These are phyloP conservation scores for Phytophthora pseudosyringae DNA, from an alignment of 352 stramenopile species.

Conservation along the genomic window DNA sequence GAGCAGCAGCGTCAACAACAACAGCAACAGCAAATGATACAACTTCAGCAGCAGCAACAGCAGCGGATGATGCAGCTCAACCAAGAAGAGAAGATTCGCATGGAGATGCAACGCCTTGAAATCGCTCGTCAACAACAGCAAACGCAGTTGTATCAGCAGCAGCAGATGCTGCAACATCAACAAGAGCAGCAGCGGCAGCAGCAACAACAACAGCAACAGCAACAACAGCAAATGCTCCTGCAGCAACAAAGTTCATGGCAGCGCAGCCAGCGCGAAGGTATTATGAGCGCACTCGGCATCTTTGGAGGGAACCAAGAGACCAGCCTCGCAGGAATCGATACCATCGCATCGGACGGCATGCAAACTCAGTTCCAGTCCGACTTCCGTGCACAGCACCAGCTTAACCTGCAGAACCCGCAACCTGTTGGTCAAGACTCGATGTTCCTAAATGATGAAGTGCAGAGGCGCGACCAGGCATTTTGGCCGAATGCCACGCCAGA, in stretches of 20 bases:
- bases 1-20: conserved; percentile 56
- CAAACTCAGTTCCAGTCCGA: conserved; percentile 61
- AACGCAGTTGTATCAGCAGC: conserved; percentile 59
- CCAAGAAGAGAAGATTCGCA: conserved; percentile 78
- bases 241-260: conserved; percentile 86
- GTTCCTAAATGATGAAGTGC: conserved; percentile 41
- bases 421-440: conserved; percentile 31
- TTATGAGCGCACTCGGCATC: conserved; percentile 78
- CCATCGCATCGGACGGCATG: conserved; percentile 45
- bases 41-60: conserved; percentile 74
- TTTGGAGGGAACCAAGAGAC: conserved; percentile 54
- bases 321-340: conserved; percentile 34
- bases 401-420: conserved; percentile 29
- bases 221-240: conserved; percentile 72
- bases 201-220: conserved; percentile 74
- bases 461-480: conserved; percentile 37
- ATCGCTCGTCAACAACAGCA: conserved; percentile 77
- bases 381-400: conserved; percentile 52
- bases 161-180: conserved; percentile 69
- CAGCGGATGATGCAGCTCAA: conserved; percentile 62
- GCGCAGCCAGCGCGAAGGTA: conserved; percentile 71
- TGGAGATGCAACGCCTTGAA: conserved; percentile 85
- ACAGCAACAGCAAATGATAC: conserved; percentile 60
- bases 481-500: conserved; percentile 31
- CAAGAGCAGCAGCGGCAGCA: conserved; percentile 75